Conservation (phyloP, 225 moss, liverwort and hornwort genomes). For the Pseudoscleropodium purum region DNA sequence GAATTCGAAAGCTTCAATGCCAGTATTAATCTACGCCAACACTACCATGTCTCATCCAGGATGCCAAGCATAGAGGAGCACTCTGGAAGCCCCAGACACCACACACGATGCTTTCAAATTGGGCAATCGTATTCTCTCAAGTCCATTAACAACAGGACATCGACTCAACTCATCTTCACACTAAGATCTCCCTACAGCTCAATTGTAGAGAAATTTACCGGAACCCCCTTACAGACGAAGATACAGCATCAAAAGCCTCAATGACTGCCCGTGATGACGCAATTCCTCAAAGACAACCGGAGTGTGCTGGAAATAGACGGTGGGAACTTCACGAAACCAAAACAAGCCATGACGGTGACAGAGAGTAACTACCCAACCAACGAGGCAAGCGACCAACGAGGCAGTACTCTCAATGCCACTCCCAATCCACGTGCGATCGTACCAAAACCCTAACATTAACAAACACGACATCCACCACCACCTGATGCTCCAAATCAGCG, state of each 20-base stretch:
- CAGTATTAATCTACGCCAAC: not conserved
- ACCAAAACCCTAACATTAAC: conserved; percentile 19
- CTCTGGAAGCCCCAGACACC: not conserved
- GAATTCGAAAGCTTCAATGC: not conserved
- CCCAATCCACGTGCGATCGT: conserved; percentile 6
- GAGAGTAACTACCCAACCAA: not conserved
- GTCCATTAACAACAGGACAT: not conserved
- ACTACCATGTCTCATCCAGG: not conserved
- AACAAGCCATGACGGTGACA: not conserved
- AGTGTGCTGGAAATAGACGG: not conserved
- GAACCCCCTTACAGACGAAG: not conserved
- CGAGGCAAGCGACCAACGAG: not conserved
- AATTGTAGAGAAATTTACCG: not conserved
- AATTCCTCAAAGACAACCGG: not conserved
- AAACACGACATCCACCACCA: not conserved
- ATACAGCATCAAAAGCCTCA: not conserved
- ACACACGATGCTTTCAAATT: not conserved
- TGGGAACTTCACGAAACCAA: not conserved
- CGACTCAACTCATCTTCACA: not conserved
- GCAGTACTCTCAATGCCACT: conserved; percentile 5
- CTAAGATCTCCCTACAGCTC: not conserved
- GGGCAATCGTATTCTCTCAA: not conserved
- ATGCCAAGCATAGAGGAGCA: not conserved
- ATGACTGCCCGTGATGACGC: not conserved
- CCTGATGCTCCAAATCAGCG: not conserved